Percentiles rank a stretch among this genome's conserved stretches.
Evolutionary conservation across 108 stramenopile genomes (phyloP).

Genomic region (Chaetoceros muelleri): DNA sequence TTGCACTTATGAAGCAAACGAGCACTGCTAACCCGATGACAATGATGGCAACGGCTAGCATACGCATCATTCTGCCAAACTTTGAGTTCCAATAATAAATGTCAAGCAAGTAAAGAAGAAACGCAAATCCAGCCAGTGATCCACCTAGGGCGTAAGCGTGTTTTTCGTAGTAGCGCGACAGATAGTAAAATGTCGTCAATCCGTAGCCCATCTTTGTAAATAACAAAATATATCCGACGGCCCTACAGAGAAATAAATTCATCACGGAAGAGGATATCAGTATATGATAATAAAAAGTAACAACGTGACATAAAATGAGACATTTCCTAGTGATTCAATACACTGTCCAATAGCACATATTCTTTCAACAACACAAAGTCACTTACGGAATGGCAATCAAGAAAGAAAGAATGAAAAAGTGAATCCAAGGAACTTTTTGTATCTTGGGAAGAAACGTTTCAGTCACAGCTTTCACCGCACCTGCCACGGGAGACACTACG

Average conservation of each 20-base stretch:
- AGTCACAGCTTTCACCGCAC: neutral
- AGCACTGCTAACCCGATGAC: conserved; percentile 17
- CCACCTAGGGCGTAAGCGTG: conserved; percentile 9
- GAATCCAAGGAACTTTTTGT: neutral
- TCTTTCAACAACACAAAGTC: no score
- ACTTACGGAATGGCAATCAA: neutral
- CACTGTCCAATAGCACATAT: no score
- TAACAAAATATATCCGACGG: neutral
- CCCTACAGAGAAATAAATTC: neutral
- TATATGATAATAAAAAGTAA: neutral
- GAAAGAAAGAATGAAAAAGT: neutral
- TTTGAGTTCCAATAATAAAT: conserved; percentile 24
- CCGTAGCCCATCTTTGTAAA: conserved; percentile 32
- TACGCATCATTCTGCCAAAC: conserved; percentile 17
- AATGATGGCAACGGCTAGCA: conserved; percentile 10
- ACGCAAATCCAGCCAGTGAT: conserved; percentile 6
- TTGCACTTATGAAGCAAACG: conserved; percentile 11
- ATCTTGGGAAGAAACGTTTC: neutral
- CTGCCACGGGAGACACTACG: neutral
- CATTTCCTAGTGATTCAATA: no score
- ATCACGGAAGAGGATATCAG: no score
- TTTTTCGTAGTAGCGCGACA: conserved; percentile 18
- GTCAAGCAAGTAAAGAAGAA: conserved; percentile 39
- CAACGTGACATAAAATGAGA: no score
- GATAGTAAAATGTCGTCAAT: conserved; percentile 18